Conservation (phyloP, 805 yeast species). For the Ogataea paradorogensis region DNA sequence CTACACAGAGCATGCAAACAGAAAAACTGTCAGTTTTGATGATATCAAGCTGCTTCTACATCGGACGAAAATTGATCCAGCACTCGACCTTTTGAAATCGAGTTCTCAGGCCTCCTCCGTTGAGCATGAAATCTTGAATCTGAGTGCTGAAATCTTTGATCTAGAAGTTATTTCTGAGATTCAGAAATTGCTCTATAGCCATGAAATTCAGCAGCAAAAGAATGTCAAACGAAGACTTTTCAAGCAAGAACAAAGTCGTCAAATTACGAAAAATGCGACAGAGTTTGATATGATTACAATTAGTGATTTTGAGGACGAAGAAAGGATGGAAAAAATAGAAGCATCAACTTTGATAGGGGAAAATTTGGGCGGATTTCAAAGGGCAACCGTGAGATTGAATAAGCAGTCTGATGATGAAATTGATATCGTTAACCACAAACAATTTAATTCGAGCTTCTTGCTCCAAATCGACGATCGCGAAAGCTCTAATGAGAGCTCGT, state of each 20-base stretch:
- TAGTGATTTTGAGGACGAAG: slow-evolving; percentile 10
- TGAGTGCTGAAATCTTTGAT: slow-evolving; percentile 19
- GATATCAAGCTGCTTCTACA: slow-evolving; percentile 36
- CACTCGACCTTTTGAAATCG: slow-evolving; percentile 14
- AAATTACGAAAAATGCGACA: slow-evolving; percentile 8
- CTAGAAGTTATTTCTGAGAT: slow-evolving; percentile 27
- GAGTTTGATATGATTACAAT: background rate
- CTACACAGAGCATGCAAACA: slow-evolving; percentile 33
- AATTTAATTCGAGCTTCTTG: slow-evolving; percentile 18
- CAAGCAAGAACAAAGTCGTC: slow-evolving; percentile 2
- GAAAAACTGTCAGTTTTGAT: slow-evolving; percentile 29
- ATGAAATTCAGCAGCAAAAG: slow-evolving; percentile 15
- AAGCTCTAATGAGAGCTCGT: slow-evolving; percentile 9
- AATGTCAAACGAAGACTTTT: slow-evolving; percentile 7
- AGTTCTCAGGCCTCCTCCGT: slow-evolving; percentile 2
- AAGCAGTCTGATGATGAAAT: slow-evolving; percentile 2
- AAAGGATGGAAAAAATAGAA: slow-evolving; percentile 8
- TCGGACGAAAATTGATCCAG: slow-evolving; percentile 24
- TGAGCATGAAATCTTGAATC: slow-evolving; percentile 17
- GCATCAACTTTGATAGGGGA: background rate
- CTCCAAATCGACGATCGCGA: slow-evolving; percentile 10
- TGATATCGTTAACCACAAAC: slow-evolving; percentile 13
- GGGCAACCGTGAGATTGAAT: background rate
- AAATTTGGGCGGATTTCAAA: no score
- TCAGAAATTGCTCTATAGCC: slow-evolving; percentile 25